phyloP scores from a whole-genome alignment of 2,329 filamentous ascomycete species.

The Fonsecaea nubica region DNA sequence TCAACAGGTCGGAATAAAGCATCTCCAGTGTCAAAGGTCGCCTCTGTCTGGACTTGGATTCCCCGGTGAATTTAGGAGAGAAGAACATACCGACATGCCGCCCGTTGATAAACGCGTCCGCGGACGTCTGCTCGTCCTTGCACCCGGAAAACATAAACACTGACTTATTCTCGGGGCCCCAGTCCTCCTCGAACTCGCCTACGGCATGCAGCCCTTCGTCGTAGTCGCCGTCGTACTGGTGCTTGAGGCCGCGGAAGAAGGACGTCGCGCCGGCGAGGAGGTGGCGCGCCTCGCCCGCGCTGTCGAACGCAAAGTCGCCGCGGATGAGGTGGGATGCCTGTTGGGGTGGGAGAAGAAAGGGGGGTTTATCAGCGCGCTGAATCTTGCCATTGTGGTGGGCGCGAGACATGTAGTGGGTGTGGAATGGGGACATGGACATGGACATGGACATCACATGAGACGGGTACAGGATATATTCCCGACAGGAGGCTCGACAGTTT shows the following conservation, averaged over 20 bases:
- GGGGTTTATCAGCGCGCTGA: no score
- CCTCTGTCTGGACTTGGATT: no score
- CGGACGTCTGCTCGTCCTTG: constrained; percentile 59
- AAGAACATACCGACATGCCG: constrained; percentile 40
- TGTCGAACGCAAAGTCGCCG: constrained; percentile 52
- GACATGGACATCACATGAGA: neutral
- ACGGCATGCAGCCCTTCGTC: constrained; percentile 52
- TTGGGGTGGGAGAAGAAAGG: neutral
- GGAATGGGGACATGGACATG: no score
- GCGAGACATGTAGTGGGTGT: no score
- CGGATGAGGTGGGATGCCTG: constrained; percentile 50
- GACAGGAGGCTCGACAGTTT: neutral
- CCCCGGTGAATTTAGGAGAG: constrained; percentile 14
- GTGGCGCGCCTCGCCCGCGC: constrained; percentile 59
- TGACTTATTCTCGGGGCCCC: constrained; percentile 53
- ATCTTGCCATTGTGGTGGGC: no score
- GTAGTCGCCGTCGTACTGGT: constrained; percentile 52
- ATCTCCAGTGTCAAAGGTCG: no score
- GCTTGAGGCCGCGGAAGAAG: constrained; percentile 56
- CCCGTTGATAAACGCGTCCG: constrained; percentile 56
- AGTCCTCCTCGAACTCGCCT: constrained; percentile 52
- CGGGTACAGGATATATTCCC: neutral
- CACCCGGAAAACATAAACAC: constrained; percentile 61
- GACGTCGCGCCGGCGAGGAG: constrained; percentile 60
- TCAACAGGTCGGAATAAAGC: no score